Base-by-base conservation (phyloP, 2,329 filamentous ascomycete species). In the Passalora sequoiae region DNA sequence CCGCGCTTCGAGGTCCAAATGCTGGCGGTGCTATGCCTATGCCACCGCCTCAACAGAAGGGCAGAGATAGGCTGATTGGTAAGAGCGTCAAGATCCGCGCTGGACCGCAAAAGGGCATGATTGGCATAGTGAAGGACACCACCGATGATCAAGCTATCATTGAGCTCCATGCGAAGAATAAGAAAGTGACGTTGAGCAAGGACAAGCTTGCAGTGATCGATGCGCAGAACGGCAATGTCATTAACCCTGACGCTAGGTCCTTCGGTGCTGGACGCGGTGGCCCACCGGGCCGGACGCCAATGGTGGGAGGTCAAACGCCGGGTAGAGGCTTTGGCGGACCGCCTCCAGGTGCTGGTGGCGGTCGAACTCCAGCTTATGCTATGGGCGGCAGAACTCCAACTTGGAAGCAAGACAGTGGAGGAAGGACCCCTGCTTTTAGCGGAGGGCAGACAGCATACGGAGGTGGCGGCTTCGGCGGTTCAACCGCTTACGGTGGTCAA, bases 101-200 rank as follows among this genome's bases (percentile, higher is more conserved):
- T 61, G 92, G 92, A 20, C 81, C 84, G 16, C 89, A 91, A 72
- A 98, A 98, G 69, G 91, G 91, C 44, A 75, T 96, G 31, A 73
- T 97, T 30, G 92, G 92, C 57, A 94, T 96, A 54, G 89, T 98
- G 57, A 96, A 95, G 63, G 91, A 97, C 62, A 85, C 91, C 1
- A 94, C 87, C 5, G 89, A 94, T 57, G 79, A 79, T 3, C 80
- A 85, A 59, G 91, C 88, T 21, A 84, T 89, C 51, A 85, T 98
- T 30, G 92, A 98, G 68, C 72, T 98, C 28, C 91, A 97, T 63
- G 89, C 89, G 4, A 95, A 94, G 71, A 87, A 83, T 69, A 97
- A 96, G 73, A 84, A 86, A 12, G 80, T 97, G 49, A 89, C 84
- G 6, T 80, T 97, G 25, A 78, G 81, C 15, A 94, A 94, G 62